phyloP scores from a whole-genome alignment of 2,329 filamentous ascomycete genomes.

The Zarea fungicola region DNA sequence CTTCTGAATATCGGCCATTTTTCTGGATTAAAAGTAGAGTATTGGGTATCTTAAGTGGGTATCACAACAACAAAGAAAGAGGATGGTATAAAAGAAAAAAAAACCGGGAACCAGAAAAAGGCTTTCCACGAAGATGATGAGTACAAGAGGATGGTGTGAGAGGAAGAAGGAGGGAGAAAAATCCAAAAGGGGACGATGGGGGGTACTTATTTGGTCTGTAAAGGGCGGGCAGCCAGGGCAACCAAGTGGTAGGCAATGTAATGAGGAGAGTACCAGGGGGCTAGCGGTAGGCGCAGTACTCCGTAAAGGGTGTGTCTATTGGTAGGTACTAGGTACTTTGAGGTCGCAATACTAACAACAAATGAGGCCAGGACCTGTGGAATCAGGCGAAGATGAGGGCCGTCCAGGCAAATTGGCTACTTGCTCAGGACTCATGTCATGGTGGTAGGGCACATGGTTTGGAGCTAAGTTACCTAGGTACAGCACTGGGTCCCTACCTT shows the following conservation, averaged over 20 bases:
- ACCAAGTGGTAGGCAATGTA: slow-evolving; percentile 9
- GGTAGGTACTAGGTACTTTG: too few species aligned
- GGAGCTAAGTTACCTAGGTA: too few species aligned
- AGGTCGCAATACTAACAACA: too few species aligned
- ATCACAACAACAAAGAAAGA: slow-evolving; percentile 46
- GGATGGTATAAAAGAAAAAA: slow-evolving; percentile 36
- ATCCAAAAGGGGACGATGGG: slow-evolving; percentile 27
- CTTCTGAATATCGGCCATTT: slow-evolving; percentile 73
- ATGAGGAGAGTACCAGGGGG: slow-evolving; percentile 6
- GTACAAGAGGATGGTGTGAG: slow-evolving; percentile 24
- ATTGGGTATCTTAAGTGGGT: slow-evolving; percentile 36
- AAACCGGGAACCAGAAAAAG: slow-evolving; percentile 30
- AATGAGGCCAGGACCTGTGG: too few species aligned
- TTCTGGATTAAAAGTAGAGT: slow-evolving; percentile 35
- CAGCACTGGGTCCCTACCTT: background rate
- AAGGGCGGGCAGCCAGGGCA: slow-evolving; percentile 16
- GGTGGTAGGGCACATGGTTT: too few species aligned
- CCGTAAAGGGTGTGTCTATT: too few species aligned
- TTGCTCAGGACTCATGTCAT: too few species aligned
- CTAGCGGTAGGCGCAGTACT: too few species aligned
- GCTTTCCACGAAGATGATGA: slow-evolving; percentile 30
- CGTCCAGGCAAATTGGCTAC: too few species aligned
- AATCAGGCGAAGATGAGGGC: too few species aligned
- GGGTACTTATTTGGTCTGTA: slow-evolving; percentile 38
- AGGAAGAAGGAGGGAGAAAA: slow-evolving; percentile 12